phyloP scores from a whole-genome alignment of 2,329 filamentous ascomycete genomes.

The Podosphaera aphanis region DNA sequence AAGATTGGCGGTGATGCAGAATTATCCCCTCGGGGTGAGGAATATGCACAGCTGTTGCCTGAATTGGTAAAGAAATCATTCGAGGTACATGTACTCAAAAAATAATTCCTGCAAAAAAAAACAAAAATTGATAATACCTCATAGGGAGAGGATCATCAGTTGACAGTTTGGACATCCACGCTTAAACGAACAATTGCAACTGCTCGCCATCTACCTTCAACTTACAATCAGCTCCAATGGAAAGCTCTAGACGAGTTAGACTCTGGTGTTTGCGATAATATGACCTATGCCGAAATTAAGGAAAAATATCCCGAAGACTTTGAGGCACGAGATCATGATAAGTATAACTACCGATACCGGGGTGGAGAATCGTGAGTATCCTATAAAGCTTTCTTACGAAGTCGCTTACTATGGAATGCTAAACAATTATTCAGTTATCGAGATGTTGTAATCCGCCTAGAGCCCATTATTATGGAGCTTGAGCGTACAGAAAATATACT shows the following conservation, averaged over 20 bases:
- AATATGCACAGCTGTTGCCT: conserved; percentile 68
- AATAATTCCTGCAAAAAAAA: not conserved
- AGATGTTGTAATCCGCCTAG: conserved; percentile 88
- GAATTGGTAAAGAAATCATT: conserved; percentile 68
- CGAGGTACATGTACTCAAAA: conserved; percentile 41
- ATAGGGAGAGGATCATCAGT: conserved; percentile 23
- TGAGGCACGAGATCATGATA: conserved; percentile 83
- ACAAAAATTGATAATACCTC: conserved; percentile 2
- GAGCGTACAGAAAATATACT: conserved; percentile 91
- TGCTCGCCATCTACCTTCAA: conserved; percentile 52
- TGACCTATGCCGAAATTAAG: conserved; percentile 75
- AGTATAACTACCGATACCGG: conserved; percentile 97
- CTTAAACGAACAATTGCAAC: conserved; percentile 76
- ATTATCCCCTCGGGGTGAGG: conserved; percentile 64
- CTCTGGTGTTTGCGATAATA: conserved; percentile 82
- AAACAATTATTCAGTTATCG: conserved; percentile 30
- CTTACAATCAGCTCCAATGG: conserved; percentile 93
- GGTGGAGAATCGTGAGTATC: conserved; percentile 55
- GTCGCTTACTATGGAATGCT: not conserved
- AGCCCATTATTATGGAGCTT: conserved; percentile 98
- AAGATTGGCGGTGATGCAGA: conserved; percentile 83
- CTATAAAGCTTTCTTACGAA: not conserved
- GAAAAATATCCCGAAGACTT: conserved; percentile 86
- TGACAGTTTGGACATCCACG: conserved; percentile 56
- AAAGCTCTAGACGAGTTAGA: conserved; percentile 96